These are phyloP conservation scores for Penicillium alfredii DNA, from an alignment of 495 filamentous ascomycete genomes.

Conservation along the genomic window DNA sequence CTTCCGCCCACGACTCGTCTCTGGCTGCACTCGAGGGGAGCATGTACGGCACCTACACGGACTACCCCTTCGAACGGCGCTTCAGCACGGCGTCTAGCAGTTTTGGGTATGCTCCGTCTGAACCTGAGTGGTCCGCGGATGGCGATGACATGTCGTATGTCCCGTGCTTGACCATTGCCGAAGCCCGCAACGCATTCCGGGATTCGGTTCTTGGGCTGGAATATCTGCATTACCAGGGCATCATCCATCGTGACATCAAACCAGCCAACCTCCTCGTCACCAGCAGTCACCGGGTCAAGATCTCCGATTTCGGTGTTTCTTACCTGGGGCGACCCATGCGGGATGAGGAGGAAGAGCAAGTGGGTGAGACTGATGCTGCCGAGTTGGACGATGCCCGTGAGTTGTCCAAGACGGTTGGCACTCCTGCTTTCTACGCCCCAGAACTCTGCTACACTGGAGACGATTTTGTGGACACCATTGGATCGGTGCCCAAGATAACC, in stretches of 20 bases:
- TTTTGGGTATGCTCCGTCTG: conserved; percentile 52
- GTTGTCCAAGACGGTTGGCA: conserved; percentile 94
- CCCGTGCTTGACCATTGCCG: conserved; percentile 78
- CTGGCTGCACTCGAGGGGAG: conserved; percentile 61
- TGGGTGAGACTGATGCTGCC: conserved; percentile 75
- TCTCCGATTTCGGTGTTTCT: conserved; percentile 98
- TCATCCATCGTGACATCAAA: conserved; percentile 98
- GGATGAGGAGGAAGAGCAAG: conserved; percentile 69
- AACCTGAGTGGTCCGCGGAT: conserved; percentile 44
- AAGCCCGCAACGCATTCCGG: conserved; percentile 81
- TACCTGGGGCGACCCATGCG: conserved; percentile 84
- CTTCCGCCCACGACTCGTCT: conserved; percentile 43
- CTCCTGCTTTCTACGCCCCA: conserved; percentile 94
- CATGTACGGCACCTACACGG: conserved; percentile 67
- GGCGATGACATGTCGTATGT: conserved; percentile 86
- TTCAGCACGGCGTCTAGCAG: conserved; percentile 45
- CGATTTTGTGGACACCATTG: conserved; percentile 43
- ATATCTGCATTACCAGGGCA: conserved; percentile 93
- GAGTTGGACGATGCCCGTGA: conserved; percentile 89
- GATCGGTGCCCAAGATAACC: conserved; percentile 50
- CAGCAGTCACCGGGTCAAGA: conserved; percentile 81
- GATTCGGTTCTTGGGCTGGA: conserved; percentile 92
- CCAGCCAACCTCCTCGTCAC: conserved; percentile 95
- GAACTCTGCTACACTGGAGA: conserved; percentile 81
- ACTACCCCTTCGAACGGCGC: conserved; percentile 43